Evolutionary conservation across 495 filamentous ascomycete genomes (phyloP).

Genomic region (Tuber indicum): DNA sequence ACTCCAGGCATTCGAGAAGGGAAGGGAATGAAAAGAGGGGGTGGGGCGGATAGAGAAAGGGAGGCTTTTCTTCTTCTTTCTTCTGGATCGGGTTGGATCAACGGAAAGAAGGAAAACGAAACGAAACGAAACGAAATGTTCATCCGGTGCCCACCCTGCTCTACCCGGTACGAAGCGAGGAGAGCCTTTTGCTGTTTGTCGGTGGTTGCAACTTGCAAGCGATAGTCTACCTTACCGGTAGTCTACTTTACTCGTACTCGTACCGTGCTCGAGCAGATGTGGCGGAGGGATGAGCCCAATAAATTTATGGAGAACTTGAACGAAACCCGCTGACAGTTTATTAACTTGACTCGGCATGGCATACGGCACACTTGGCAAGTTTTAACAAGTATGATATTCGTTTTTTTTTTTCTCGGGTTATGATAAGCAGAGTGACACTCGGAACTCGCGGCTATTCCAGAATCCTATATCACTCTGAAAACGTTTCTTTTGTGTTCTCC

Average conservation of each 20-base stretch:
- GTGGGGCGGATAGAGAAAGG: not conserved
- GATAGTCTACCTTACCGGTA: not conserved
- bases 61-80: not conserved
- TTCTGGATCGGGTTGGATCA: not conserved
- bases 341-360: not conserved
- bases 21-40: not conserved
- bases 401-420: not conserved
- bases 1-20: not conserved
- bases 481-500: not conserved
- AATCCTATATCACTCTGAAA: not conserved
- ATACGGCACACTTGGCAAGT: not conserved
- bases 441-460: not conserved
- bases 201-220: slow-evolving; percentile 4
- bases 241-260: no score
- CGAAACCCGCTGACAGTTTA: not conserved
- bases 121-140: not conserved
- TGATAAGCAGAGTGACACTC: not conserved
- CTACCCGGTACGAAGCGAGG: slow-evolving; percentile 12
- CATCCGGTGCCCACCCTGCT: not conserved
- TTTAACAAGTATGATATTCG: not conserved
- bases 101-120: not conserved
- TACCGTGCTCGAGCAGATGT: no score
- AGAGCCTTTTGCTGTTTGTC: not conserved
- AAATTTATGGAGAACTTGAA: not conserved
- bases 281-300: not conserved